Conservation (phyloP, 495 filamentous ascomycete species). For the Penicillium fimorum region DNA sequence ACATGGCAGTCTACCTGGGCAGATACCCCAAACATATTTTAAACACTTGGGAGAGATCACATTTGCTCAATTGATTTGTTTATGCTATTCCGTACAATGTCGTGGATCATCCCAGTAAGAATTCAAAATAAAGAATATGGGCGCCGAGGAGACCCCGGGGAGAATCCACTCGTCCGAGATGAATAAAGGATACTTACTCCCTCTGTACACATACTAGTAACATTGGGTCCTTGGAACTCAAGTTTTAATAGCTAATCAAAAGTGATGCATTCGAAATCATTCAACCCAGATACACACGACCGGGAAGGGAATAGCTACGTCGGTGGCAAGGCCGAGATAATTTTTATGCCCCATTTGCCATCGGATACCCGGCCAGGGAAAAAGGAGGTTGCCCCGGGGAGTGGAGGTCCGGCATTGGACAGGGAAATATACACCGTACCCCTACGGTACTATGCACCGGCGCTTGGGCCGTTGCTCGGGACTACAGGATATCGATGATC, state of each 20-base stretch:
- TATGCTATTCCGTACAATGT: not conserved
- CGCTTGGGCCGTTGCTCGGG: conserved; percentile 31
- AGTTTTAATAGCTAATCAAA: not conserved
- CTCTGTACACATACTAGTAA: not conserved
- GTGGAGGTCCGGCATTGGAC: conserved; percentile 25
- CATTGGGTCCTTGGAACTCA: not conserved
- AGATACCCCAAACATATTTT: conserved; percentile 3
- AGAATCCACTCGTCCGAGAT: conserved; percentile 1
- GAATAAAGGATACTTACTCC: not conserved
- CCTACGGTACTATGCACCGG: conserved; percentile 14
- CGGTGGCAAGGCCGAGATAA: conserved; percentile 16
- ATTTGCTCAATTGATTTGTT: not conserved
- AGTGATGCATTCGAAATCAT: not conserved
- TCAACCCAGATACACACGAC: not conserved
- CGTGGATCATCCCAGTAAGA: not conserved
- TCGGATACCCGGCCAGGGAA: conserved; percentile 30
- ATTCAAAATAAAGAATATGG: not conserved
- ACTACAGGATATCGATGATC: conserved; percentile 11
- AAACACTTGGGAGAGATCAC: not conserved
- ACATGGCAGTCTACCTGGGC: not conserved
- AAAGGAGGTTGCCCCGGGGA: conserved; percentile 31
- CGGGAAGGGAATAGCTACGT: not conserved
- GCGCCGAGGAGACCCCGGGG: not conserved
- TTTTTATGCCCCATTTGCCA: conserved; percentile 1
- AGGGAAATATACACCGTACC: conserved; percentile 29